Conservation (phyloP, 129 eudicot species). For the Helianthus tuberosus region DNA sequence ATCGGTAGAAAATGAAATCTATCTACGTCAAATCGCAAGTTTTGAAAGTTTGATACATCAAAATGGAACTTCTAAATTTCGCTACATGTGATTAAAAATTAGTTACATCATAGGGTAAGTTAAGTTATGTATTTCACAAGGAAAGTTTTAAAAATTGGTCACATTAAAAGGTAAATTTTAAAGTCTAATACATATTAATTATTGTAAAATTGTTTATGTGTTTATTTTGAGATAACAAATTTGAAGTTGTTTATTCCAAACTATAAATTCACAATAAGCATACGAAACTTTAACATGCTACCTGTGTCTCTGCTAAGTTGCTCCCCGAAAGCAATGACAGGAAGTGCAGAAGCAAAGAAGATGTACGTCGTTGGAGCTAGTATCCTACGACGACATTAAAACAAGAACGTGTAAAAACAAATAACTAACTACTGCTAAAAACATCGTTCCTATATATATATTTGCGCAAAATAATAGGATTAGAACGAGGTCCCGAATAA, state of each 20-base stretch:
- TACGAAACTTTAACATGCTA: neutral
- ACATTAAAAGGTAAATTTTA: neutral
- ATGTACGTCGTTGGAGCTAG: conserved; percentile 54
- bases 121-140: too few relatives aligned
- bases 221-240: neutral
- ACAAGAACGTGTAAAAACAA: neutral
- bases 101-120: too few relatives aligned
- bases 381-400: conserved; percentile 33
- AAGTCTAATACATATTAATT: neutral
- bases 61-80: neutral
- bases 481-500: neutral
- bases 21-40: neutral
- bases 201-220: too few relatives aligned
- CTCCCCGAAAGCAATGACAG: conserved; percentile 57
- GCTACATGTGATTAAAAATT: neutral
- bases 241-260: neutral
- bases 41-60: neutral
- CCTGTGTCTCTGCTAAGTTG: conserved; percentile 60
- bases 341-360: conserved; percentile 60
- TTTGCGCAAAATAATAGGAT: neutral
- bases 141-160: neutral
- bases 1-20: neutral
- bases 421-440: neutral
- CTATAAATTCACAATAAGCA: neutral
- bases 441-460: neutral